Percentiles rank a stretch among this genome's conserved stretches.
Evolutionary conservation across 2,329 filamentous ascomycete genomes (phyloP).

Genomic region (Colletotrichum lentis): DNA sequence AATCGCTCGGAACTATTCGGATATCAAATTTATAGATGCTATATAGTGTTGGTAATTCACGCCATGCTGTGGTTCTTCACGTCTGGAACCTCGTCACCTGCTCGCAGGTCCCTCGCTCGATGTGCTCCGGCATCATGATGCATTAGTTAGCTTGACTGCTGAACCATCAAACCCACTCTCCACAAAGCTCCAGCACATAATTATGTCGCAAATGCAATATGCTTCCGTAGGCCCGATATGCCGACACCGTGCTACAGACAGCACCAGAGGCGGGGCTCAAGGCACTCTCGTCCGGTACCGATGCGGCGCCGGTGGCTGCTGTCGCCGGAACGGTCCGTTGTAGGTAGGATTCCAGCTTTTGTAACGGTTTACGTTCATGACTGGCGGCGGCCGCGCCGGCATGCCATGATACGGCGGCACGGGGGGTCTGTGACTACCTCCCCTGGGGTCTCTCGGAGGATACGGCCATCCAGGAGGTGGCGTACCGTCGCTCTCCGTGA

Average conservation of each 20-base stretch:
- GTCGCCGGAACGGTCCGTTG: background rate
- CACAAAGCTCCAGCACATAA: too few relatives aligned
- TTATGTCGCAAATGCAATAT: fast-evolving
- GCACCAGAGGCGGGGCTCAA: background rate
- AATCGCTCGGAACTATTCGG: background rate
- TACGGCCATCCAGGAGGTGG: too few relatives aligned
- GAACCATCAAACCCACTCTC: background rate
- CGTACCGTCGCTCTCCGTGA: background rate
- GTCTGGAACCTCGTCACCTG: background rate
- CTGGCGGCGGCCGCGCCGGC: conserved; percentile 2
- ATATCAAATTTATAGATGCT: background rate
- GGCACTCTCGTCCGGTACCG: background rate
- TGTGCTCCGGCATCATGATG: too few relatives aligned
- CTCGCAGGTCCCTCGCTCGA: too few relatives aligned
- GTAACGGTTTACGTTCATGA: conserved; percentile 9
- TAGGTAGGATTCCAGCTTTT: background rate
- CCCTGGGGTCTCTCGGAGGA: too few relatives aligned
- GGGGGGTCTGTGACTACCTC: too few relatives aligned
- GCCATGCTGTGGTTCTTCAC: background rate
- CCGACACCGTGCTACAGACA: background rate
- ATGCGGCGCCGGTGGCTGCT: background rate
- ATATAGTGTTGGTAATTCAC: background rate
- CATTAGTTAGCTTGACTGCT: too few relatives aligned
- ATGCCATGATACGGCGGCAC: background rate
- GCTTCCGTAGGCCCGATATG: background rate